Evolutionary conservation across 78 protist genomes (phyloP), one percentile per base, ranked within the genome.

Genomic region (Protostelium mycophagum): DNA sequence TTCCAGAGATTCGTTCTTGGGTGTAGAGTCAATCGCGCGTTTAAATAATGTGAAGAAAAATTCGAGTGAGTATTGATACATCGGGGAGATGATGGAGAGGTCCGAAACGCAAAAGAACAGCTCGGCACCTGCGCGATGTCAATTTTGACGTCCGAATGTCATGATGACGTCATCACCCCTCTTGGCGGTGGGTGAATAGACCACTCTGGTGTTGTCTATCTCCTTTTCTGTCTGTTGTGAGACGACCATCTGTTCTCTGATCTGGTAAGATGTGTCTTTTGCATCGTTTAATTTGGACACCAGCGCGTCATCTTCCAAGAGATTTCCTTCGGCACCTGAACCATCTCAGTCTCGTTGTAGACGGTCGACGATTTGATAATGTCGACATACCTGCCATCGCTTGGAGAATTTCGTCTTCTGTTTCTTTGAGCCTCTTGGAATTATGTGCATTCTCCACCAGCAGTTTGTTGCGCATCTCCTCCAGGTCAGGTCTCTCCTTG

Each of bases 401-500:
- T 38, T 35, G 0, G 10, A 97, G 93, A 31, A 97, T 90, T 51
- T 90, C 31, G 86, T 94, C 95, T 90, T 97, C 98, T 39, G 90
- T 37, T 34, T 73, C 92, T 51, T 39, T 35, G 37, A 97, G 92
- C 94, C 87, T 39, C 35, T 23, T 1, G 87, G 38, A 63, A 91
- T 89, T 89, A 16, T 0, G 63, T 34, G 91, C 90, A 63, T 1
- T 88, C 86, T 94, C 83, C 51, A 86, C 37, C 36, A 96, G 83
- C 35, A 97, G 86, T 37, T 35, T 10, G 36, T 91, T 88, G 89
- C 91, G 90, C 83, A 23, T 0, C 84, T 91, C 96, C 91, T 97
- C 99, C 34, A 97, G 92, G 34, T 95, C 97, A 34, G 93, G 92
- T 63, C 90, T 85, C 91, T 97, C 98, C 63, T 90, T 87, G 28